Evolutionary conservation across 2,329 filamentous ascomycete species (phyloP).

Genomic region (Apiospora pterosperma): DNA sequence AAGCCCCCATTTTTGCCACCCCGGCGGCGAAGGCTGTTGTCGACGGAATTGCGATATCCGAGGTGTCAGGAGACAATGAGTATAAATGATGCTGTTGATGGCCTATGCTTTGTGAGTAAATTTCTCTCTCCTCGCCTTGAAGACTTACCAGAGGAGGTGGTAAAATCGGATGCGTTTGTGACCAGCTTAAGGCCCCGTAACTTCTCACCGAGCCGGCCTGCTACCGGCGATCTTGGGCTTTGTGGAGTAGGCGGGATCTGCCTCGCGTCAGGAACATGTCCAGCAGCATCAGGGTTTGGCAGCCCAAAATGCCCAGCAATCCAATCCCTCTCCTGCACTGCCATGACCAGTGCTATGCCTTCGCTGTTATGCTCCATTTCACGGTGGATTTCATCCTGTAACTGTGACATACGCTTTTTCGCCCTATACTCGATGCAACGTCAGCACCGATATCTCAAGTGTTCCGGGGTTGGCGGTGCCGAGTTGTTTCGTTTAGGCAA

Average conservation of each 20-base stretch:
- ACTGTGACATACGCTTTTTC: slow-evolving; percentile 71
- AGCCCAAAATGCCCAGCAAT: slow-evolving; percentile 70
- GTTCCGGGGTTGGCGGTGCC: not conserved
- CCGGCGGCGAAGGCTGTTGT: slow-evolving; percentile 2
- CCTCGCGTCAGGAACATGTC: not conserved
- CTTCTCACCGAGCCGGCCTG: slow-evolving; percentile 74
- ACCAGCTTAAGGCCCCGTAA: slow-evolving; percentile 74
- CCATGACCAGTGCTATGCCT: slow-evolving; percentile 82
- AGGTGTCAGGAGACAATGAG: slow-evolving; percentile 8
- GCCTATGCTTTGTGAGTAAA: slow-evolving; percentile 11
- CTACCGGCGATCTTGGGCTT: slow-evolving; percentile 62
- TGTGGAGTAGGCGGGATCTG: slow-evolving; percentile 33
- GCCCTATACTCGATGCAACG: slow-evolving; percentile 42
- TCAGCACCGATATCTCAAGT: not conserved
- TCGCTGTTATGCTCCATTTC: slow-evolving; percentile 75
- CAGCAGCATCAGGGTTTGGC: slow-evolving; percentile 9
- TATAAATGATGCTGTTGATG: slow-evolving; percentile 9
- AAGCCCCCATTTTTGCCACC: not conserved
- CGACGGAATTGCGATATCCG: slow-evolving; percentile 8
- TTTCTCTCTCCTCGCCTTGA: not conserved
- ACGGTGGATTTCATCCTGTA: slow-evolving; percentile 71
- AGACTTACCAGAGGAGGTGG: slow-evolving; percentile 48
- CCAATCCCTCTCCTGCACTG: slow-evolving; percentile 78
- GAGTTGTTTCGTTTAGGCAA: not conserved
- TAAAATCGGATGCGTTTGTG: slow-evolving; percentile 66